Percentiles rank a stretch among this genome's conserved stretches.
Conservation (phyloP, 441 rosid genomes). For the Eutrema salsugineum region DNA sequence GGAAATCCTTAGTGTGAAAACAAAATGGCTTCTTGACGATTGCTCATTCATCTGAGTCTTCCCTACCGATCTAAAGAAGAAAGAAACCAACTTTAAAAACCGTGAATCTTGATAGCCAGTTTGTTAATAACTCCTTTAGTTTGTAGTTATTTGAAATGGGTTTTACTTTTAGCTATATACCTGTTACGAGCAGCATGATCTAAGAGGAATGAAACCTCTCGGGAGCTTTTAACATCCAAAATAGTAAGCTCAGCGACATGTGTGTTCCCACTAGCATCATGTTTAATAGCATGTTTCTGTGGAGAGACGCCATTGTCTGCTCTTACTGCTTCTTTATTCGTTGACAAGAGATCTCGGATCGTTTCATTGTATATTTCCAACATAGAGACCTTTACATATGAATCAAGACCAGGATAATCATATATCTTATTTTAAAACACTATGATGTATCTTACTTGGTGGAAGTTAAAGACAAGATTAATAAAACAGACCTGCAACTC, state of each 20-base stretch:
- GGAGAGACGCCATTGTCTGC: conserved; percentile 55
- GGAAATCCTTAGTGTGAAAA: conserved; percentile 80
- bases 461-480: not conserved
- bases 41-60: conserved; percentile 97
- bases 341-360: conserved; percentile 74
- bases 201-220: conserved; percentile 76
- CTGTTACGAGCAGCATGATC: conserved; percentile 95
- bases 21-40: conserved; percentile 95
- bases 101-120: not conserved
- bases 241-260: conserved; percentile 83
- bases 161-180: conserved; percentile 24
- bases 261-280: conserved; percentile 81
- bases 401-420: not conserved
- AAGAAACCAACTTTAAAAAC: not conserved
- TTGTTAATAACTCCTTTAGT: not conserved
- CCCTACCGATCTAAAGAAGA: conserved; percentile 69
- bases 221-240: conserved; percentile 77
- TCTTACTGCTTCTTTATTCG: conserved; percentile 43
- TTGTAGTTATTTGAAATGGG: not conserved
- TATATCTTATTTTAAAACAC: not conserved
- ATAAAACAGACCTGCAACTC: conserved; percentile 65
- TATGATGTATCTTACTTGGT: not conserved
- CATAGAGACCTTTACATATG: conserved; percentile 71
- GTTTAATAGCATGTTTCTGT: conserved; percentile 82
- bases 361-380: conserved; percentile 96